Evolutionary conservation across 257 asterid species (phyloP), one percentile per base, ranked within the genome.

Genomic region (Craterostigma plantagineum): DNA sequence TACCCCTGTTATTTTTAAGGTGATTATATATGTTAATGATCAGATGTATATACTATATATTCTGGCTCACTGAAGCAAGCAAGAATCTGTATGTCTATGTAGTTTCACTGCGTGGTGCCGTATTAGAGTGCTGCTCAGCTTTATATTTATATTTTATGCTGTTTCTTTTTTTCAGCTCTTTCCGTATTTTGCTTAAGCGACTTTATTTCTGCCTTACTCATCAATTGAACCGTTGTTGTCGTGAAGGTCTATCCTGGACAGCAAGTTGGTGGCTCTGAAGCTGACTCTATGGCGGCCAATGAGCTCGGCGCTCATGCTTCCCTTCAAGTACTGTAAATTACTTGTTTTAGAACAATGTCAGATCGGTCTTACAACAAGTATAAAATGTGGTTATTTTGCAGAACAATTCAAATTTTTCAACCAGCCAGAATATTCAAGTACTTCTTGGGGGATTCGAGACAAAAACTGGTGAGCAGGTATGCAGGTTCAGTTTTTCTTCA

Each of bases 401-500:
- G 95, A 55, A 68, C 58, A 63, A 57, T 63, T 60, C 80, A 40
- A 66, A 71, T 43, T 43, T 41, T 8, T 33, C 47, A 38, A 18
- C 50, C 46, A 73, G 72, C 63, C 65, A 49, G 58, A 79, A 85
- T 62, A 73, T 85, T 53, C 91, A 77, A 63, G 45, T 61, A 52
- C 94, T 85, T 59, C 61, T 85, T 33, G 96, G 96, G 55, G 96
- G 96, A 42, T 85, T 85, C 45, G 96, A 85, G 81, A 85, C 92
- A 54, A 81, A 65, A 68, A 81, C 74, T 3, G 96, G 96, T 50
- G 96, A 85, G 76, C 96, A 85, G 91, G 96, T 73, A 46, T 50
- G 51, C 34, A 34, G 34, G 9, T n/a, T n/a, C n/a, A n/a, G n/a
- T n/a, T 44, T 35, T 39, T 18, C 45, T 27, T 41, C 48, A 55